Evolutionary conservation across 192 early-diverging fungal genomes (phyloP).

Genomic region (Lobosporangium transversale): DNA sequence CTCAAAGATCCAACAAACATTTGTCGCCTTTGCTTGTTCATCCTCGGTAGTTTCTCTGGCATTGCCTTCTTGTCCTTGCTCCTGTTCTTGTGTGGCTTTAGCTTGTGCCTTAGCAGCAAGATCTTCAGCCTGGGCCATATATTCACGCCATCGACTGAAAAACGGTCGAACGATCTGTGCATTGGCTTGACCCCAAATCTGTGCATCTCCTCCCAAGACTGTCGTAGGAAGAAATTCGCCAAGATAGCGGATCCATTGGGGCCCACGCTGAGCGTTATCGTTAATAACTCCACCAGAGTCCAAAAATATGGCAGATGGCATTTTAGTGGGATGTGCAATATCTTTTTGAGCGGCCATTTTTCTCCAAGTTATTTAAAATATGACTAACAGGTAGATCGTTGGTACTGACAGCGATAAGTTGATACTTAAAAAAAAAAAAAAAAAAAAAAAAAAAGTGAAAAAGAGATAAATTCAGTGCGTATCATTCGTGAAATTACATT

Average conservation of each 20-base stretch:
- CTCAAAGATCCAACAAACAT: constrained; percentile 44
- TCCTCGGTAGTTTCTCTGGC: background rate
- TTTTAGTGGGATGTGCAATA: constrained; percentile 31
- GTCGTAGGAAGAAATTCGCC: constrained; percentile 39
- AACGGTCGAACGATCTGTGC: constrained; percentile 19
- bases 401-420: background rate
- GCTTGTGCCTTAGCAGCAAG: constrained; percentile 15
- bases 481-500: background rate
- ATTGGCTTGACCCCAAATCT: constrained; percentile 36
- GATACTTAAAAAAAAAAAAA: constrained; percentile 1
- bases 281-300: constrained; percentile 49
- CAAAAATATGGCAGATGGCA: constrained; percentile 37
- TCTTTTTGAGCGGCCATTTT: constrained; percentile 9
- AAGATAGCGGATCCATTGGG: constrained; percentile 40
- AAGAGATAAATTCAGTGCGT: background rate
- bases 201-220: constrained; percentile 13
- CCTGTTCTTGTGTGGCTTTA: background rate
- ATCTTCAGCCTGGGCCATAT: constrained; percentile 28
- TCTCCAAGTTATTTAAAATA: background rate
- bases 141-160: constrained; percentile 34
- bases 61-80: no score
- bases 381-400: background rate
- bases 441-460: background rate
- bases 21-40: background rate
- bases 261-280: constrained; percentile 30